Evolutionary conservation across 306 rosid genomes (phyloP), one percentile per base, ranked within the genome.

Genomic region (Morella rubra): DNA sequence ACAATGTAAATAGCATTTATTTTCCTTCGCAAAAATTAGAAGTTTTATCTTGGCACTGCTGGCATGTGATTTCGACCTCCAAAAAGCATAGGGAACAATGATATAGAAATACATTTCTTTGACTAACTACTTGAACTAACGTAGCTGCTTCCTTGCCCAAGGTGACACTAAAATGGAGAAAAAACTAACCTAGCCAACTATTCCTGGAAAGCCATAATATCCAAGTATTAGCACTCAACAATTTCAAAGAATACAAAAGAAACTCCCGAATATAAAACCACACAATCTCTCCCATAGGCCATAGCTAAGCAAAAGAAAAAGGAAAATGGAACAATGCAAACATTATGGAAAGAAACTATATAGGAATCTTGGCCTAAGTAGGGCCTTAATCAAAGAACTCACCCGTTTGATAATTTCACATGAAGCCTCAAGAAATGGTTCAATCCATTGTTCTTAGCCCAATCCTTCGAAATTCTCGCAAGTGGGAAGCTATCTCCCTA

Each of bases 401-500:
- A 90, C 95, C 84, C 77, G 76, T 11, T 47, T 41, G 69, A 80
- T 62, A 78, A 16, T 62, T 61, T 79, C 71, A 80, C 52, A 72
- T 22, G 55, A 42, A 72, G 78, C 73, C 75, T 87, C 84, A 81
- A 74, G 80, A 77, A 74, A 77, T 80, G 49, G 77, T 76, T 84
- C 75, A 75, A 78, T 89, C 85, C 18, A 46, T 73, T 78, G 82
- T 86, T 76, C 79, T 82, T 72, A 74, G 75, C 32, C 90, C 84
- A 27, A 90, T 80, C 82, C 67, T 81, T 54, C 90, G 87, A 45
- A 92, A 71, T 75, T 92, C 90, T 78, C 41, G 96, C 58, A 92
- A 86, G 75, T 82, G 91, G 71, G 86, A 69, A 78, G 96, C 91
- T 79, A 96, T 86, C 83, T 91, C 93, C 73, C 81, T 86, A 81